A percentile compares a stretch with the other conserved stretches of the same genome.
Evolutionary conservation across 2,329 filamentous ascomycete species (phyloP).

Genomic region (Alternaria sp.): DNA sequence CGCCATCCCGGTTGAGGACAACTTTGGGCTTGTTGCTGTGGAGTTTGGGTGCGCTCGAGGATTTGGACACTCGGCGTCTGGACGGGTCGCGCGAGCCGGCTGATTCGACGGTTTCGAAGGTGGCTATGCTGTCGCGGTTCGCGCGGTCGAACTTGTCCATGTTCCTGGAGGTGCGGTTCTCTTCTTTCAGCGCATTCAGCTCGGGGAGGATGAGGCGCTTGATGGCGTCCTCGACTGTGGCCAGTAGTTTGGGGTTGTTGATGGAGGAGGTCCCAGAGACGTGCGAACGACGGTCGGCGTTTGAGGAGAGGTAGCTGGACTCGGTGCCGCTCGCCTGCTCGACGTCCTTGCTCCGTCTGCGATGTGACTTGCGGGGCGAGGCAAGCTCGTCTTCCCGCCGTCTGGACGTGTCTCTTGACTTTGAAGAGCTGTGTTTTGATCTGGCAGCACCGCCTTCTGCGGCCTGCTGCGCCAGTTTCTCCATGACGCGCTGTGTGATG

Average conservation of each 20-base stretch:
- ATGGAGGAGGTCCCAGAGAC: slow-evolving; percentile 69
- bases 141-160: slow-evolving; percentile 72
- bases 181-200: slow-evolving; percentile 86
- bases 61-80: slow-evolving; percentile 64
- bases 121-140: slow-evolving; percentile 48
- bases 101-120: slow-evolving; percentile 64
- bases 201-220: slow-evolving; percentile 89
- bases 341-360: slow-evolving; percentile 54
- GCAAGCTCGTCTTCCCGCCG: slow-evolving; percentile 38
- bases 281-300: slow-evolving; percentile 63
- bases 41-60: slow-evolving; percentile 66
- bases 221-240: slow-evolving; percentile 93
- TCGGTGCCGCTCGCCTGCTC: slow-evolving; percentile 61
- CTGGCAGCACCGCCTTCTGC: slow-evolving; percentile 48
- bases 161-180: slow-evolving; percentile 79
- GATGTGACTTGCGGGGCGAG: slow-evolving; percentile 41
- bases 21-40: slow-evolving; percentile 64
- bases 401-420: slow-evolving; percentile 22
- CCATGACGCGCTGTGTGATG: slow-evolving; percentile 71
- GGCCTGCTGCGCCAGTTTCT: slow-evolving; percentile 66
- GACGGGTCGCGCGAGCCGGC: slow-evolving; percentile 56
- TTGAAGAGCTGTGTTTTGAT: slow-evolving; percentile 19
- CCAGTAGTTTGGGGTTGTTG: slow-evolving; percentile 88
- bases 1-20: slow-evolving; percentile 63
- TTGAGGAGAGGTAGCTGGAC: slow-evolving; percentile 68